Evolutionary conservation across 345 rosid species (phyloP).

Genomic region (Capsella bursapastoris): DNA sequence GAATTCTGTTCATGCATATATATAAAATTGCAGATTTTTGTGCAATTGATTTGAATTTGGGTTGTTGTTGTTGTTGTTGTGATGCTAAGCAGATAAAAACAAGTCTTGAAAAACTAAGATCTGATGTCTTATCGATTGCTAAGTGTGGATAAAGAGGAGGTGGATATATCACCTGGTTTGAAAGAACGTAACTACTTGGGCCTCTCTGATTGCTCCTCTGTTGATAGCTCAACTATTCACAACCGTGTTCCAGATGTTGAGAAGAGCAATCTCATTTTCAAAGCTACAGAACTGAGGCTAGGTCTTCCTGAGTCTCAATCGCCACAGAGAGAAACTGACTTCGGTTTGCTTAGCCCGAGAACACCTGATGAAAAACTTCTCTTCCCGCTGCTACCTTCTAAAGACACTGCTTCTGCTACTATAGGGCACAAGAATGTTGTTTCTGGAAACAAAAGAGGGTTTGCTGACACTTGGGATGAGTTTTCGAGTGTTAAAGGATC

Average conservation of each 20-base stretch:
- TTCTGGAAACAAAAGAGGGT: constrained; percentile 85
- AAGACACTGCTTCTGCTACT: constrained; percentile 55
- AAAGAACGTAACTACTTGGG: constrained; percentile 82
- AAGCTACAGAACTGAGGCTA: constrained; percentile 84
- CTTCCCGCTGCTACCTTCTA: constrained; percentile 73
- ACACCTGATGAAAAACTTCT: constrained; percentile 73
- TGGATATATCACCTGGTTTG: constrained; percentile 57
- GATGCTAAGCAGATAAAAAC: constrained; percentile 34
- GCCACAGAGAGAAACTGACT: constrained; percentile 61
- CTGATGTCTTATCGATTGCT: constrained; percentile 66
- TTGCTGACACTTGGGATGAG: constrained; percentile 71
- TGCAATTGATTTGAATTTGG: background rate
- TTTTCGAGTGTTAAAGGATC: constrained; percentile 68
- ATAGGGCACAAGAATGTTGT: constrained; percentile 58
- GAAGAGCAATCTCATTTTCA: constrained; percentile 65
- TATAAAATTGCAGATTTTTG: background rate
- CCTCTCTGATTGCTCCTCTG: constrained; percentile 77
- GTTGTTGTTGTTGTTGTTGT: background rate
- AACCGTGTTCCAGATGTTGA: constrained; percentile 37
- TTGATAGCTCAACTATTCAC: constrained; percentile 66
- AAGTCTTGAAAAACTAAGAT: constrained; percentile 25
- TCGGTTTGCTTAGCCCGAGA: constrained; percentile 52
- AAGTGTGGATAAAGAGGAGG: constrained; percentile 62
- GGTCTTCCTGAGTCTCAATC: constrained; percentile 88
- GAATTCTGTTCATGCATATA: constrained; percentile 24